A percentile compares a stretch with the other conserved stretches of the same genome.
phyloP scores from a whole-genome alignment of 495 filamentous ascomycete genomes.

The Rhizodiscina lignyota region DNA sequence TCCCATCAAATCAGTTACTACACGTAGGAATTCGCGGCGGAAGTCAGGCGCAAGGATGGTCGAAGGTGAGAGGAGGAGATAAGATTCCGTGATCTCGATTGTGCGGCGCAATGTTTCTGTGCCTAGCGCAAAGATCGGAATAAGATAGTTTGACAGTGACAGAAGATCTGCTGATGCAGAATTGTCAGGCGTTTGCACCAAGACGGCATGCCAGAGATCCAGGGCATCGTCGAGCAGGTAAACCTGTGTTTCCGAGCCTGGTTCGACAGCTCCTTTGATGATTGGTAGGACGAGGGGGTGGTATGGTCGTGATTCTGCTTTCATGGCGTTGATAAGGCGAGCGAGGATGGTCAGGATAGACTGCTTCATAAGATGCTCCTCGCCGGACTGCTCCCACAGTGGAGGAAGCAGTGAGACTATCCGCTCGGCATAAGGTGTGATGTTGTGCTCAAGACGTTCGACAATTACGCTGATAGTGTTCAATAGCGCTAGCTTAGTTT shows the following conservation, averaged over 20 bases:
- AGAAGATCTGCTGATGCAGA: conserved; percentile 51
- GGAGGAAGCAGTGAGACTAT: conserved; percentile 67
- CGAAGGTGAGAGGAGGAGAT: conserved; percentile 62
- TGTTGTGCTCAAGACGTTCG: conserved; percentile 55
- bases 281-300: conserved; percentile 61
- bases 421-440: conserved; percentile 56
- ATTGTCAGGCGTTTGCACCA: conserved; percentile 44
- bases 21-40: conserved; percentile 35
- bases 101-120: conserved; percentile 52
- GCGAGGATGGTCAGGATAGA: conserved; percentile 70
- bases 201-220: conserved; percentile 69
- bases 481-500: conserved; percentile 74
- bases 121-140: conserved; percentile 55
- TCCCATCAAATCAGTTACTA: conserved; percentile 42
- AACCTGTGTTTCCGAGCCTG: conserved; percentile 58
- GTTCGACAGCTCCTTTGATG: conserved; percentile 59
- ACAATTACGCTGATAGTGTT: conserved; percentile 71
- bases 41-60: conserved; percentile 52
- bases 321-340: conserved; percentile 64
- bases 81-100: conserved; percentile 58
- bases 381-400: conserved; percentile 68
- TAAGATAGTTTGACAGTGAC: conserved; percentile 45
- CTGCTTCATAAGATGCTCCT: conserved; percentile 81
- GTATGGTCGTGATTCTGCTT: conserved; percentile 51
- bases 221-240: conserved; percentile 86